Conservation (phyloP, 2,329 filamentous ascomycete species). For the Trichoderma gracile region DNA sequence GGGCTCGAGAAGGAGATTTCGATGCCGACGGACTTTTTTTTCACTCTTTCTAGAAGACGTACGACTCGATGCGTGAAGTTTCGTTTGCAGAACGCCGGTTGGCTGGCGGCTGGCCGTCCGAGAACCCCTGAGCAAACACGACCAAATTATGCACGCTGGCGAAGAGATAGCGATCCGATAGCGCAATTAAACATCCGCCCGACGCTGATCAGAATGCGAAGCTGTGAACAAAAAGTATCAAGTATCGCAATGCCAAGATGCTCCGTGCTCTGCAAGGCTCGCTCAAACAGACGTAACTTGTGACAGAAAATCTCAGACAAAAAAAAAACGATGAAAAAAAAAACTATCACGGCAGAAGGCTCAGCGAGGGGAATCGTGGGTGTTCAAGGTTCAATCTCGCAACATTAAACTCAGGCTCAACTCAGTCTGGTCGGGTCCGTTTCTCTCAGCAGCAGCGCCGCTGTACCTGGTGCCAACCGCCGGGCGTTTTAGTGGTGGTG, state of each 20-base stretch:
- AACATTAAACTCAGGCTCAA: neutral
- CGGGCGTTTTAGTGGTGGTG: conserved; percentile 9
- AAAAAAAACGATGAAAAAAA: conserved; percentile 6
- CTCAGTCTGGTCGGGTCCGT: neutral
- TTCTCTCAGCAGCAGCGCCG: neutral
- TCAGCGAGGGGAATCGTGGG: conserved; percentile 22
- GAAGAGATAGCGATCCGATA: conserved; percentile 25
- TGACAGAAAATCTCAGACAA: conserved; percentile 10
- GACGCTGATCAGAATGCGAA: conserved; percentile 9
- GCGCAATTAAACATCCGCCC: conserved; percentile 23
- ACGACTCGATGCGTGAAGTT: conserved; percentile 7
- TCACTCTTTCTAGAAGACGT: neutral
- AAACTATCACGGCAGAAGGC: conserved; percentile 2
- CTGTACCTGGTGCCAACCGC: conserved; percentile 14
- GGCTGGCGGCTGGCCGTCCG: conserved; percentile 23
- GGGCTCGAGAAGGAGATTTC: neutral
- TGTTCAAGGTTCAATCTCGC: neutral
- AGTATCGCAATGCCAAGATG: conserved; percentile 2
- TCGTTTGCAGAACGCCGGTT: conserved; percentile 23
- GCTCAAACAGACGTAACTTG: conserved; percentile 6
- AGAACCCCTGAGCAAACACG: conserved; percentile 38
- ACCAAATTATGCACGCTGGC: conserved; percentile 17
- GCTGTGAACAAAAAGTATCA: neutral
- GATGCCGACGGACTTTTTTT: neutral
- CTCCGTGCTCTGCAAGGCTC: conserved; percentile 4